A percentile compares a stretch with the other conserved stretches of the same genome.
Conservation (phyloP, 1,284 basidiomycete species). For the Ganoderma boninense region DNA sequence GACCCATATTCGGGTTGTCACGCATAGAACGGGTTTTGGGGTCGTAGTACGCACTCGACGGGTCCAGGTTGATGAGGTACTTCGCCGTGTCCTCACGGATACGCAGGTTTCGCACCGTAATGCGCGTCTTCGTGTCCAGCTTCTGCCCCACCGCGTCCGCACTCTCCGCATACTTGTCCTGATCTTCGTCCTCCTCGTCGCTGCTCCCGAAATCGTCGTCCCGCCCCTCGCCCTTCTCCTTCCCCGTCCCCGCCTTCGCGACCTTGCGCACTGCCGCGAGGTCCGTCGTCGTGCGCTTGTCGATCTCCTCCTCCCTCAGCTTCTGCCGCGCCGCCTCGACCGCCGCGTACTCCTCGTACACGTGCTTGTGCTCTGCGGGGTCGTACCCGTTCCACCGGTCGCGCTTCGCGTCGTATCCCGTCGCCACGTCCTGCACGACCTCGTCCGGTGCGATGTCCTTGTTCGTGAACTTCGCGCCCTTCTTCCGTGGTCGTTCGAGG, state of each 20-base stretch:
- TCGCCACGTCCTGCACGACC: slow-evolving; percentile 79
- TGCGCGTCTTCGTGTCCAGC: slow-evolving; percentile 96
- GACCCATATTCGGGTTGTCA: slow-evolving; percentile 86
- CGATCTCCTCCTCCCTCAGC: slow-evolving; percentile 95
- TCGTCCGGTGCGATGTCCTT: slow-evolving; percentile 94
- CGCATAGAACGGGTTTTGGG: slow-evolving; percentile 99
- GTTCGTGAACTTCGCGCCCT: slow-evolving; percentile 94
- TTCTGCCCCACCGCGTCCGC: slow-evolving; percentile 98
- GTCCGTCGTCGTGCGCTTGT: slow-evolving; percentile 94
- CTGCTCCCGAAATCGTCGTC: slow-evolving; percentile 97
- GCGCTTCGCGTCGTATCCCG: slow-evolving; percentile 95
- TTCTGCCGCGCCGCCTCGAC: slow-evolving; percentile 91
- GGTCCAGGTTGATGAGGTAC: slow-evolving; percentile 97
- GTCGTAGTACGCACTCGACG: slow-evolving; percentile 97
- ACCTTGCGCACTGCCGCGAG: slow-evolving; percentile 65
- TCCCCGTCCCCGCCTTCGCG: slow-evolving; percentile 73
- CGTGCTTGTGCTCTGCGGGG: slow-evolving; percentile 81
- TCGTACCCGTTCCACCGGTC: slow-evolving; percentile 99
- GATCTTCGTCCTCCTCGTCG: slow-evolving; percentile 94
- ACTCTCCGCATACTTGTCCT: slow-evolving; percentile 97
- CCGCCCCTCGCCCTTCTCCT: slow-evolving; percentile 67
- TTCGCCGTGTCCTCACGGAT: slow-evolving; percentile 99
- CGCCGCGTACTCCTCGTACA: slow-evolving; percentile 95
- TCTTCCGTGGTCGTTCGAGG: slow-evolving; percentile 94
- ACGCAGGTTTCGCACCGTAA: slow-evolving; percentile 97